These are phyloP conservation scores for Nepenthes mirabilis DNA, from an alignment of 148 eudicot genomes.

Conservation along the genomic window DNA sequence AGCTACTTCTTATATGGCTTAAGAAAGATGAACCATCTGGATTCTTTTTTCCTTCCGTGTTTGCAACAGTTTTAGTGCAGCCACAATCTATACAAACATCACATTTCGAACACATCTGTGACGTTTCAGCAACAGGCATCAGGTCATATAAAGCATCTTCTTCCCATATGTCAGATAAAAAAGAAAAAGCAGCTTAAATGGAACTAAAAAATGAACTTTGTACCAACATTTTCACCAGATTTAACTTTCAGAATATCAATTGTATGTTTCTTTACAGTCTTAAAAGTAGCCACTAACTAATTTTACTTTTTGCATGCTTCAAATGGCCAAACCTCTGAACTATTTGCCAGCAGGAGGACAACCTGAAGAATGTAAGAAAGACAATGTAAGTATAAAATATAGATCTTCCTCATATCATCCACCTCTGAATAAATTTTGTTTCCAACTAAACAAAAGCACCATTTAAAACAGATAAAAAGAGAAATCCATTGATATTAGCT, in stretches of 20 bases:
- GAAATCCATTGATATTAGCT: no score
- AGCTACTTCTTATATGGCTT: constrained; percentile 23
- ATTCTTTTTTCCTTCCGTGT: constrained; percentile 11
- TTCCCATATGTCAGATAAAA: constrained; percentile 7
- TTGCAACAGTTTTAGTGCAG: constrained; percentile 13
- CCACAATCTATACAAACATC: constrained; percentile 13
- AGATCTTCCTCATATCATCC: no score
- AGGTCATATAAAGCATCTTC: constrained; percentile 5
- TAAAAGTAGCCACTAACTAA: no score
- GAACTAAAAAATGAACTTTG: neutral
- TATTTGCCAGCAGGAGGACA: no score
- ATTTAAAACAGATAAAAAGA: no score
- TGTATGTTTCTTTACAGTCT: no score
- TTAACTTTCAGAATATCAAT: neutral
- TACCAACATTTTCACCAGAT: neutral
- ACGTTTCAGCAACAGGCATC: constrained; percentile 16
- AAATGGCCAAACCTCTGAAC: no score
- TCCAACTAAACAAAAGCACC: no score
- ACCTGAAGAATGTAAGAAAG: no score
- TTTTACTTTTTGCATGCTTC: no score
- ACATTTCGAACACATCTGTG: constrained; percentile 23
- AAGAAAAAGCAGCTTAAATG: constrained; percentile 11
- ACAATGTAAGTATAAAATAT: no score
- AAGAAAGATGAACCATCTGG: constrained; percentile 14
- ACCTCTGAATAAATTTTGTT: no score